Base-by-base conservation (phyloP, 352 stramenopile genomes). In the Phytophthora pseudosyringae region DNA sequence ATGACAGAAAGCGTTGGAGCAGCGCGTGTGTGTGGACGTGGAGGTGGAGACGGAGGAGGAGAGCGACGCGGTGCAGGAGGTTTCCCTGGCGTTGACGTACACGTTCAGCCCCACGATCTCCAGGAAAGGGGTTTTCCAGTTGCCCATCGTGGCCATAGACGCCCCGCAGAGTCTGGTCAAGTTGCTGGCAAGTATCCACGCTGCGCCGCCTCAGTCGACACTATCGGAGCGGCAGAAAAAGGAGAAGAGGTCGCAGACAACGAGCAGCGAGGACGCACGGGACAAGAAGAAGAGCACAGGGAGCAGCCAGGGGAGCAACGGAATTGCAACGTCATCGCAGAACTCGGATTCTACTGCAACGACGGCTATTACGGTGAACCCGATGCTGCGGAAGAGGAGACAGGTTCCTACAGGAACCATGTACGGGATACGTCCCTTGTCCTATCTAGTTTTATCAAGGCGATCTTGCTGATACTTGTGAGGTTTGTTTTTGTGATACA, bases 81-180 rank as follows among this genome's bases (percentile, higher is more conserved):
- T 81, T 52, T 40, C 64, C 11, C 64, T 89, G 53, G 25, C 69
- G 31, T 64, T 90, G 21, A 88, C 77, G 50, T 91, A 91, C 75
- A 78, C 78, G 64, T 90, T 91, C 58, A 83, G 77, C 28, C 55
- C 76, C 12, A 78, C 62, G 4, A 82, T 90, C 31, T 82, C 73
- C 12, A 71, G 81, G 29, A 86, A 80, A 33, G 80, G 80, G 35
- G 18, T 59, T 36, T 83, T 91, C 29, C 67, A 65, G 18, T 45
- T 91, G 29, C 54, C 64, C 12, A 67, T 85, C 13, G 67, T 86
- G 3, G 69, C 67, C 0, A 28, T 18, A 0, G 49, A 74, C 47
- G 53, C 71, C 4, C 67, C 75, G 0, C 12, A 59, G 16, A 72
- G 69, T 43, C 51, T 91, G 0, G 60, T 87, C 31, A 55, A 41